Conservation (phyloP, 2,329 filamentous ascomycete species). For the Pestalotiopsis sp. region DNA sequence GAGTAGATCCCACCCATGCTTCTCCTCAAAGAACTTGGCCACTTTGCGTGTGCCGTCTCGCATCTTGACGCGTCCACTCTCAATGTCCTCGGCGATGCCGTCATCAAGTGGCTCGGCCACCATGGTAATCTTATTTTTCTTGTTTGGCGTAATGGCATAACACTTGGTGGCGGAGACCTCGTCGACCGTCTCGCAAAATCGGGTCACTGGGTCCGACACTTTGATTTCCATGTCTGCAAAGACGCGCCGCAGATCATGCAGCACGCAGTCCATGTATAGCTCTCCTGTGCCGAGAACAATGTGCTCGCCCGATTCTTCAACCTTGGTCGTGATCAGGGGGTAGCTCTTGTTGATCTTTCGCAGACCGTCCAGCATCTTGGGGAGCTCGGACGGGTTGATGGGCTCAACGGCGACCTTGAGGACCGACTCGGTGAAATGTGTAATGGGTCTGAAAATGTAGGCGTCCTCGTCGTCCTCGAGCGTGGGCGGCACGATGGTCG, state of each 20-base stretch:
- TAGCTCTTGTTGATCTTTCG: conserved; percentile 98
- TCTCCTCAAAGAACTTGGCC: conserved; percentile 95
- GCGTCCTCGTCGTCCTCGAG: conserved; percentile 88
- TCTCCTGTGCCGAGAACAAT: conserved; percentile 94
- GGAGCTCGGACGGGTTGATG: conserved; percentile 95
- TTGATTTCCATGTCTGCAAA: conserved; percentile 99
- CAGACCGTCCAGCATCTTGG: conserved; percentile 97
- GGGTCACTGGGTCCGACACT: conserved; percentile 94
- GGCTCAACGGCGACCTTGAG: conserved; percentile 98
- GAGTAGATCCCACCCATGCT: conserved; percentile 95
- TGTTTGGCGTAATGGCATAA: conserved; percentile 96
- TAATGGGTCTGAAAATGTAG: conserved; percentile 91
- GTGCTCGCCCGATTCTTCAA: conserved; percentile 97
- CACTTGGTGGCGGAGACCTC: conserved; percentile 98
- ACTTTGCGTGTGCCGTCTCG: conserved; percentile 91
- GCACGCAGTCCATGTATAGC: conserved; percentile 99
- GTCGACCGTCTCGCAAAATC: conserved; percentile 97
- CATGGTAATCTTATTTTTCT: conserved; percentile 99
- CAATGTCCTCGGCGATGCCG: conserved; percentile 93
- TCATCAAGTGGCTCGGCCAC: conserved; percentile 94
- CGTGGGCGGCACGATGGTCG: conserved; percentile 81
- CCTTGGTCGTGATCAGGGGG: conserved; percentile 92
- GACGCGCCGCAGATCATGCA: conserved; percentile 89
- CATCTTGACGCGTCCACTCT: conserved; percentile 86
- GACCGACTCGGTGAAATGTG: conserved; percentile 95